Evolutionary conservation across 225 moss, liverwort and hornwort genomes (phyloP).

Genomic region (Neckera pumila): DNA sequence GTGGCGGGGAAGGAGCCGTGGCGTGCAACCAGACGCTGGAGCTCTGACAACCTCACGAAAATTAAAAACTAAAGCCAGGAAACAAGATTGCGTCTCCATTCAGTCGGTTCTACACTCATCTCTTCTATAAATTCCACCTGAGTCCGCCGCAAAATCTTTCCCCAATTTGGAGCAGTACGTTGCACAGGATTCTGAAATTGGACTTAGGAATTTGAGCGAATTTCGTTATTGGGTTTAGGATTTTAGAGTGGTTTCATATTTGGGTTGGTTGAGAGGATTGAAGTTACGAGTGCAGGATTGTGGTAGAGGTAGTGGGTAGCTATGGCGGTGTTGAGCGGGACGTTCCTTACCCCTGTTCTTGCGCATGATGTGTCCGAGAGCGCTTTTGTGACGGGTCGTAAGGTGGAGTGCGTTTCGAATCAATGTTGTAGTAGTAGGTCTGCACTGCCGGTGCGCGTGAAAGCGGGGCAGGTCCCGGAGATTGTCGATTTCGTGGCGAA

Average conservation of each 20-base stretch:
- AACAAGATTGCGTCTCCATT: not conserved
- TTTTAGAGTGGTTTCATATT: not conserved
- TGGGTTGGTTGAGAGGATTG: not conserved
- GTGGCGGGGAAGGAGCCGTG: conserved; percentile 17
- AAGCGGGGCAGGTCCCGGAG: not conserved
- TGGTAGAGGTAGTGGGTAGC: not conserved
- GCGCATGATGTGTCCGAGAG: conserved; percentile 23
- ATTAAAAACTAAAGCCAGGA: not conserved
- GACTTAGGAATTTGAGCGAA: not conserved
- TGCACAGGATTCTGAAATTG: not conserved
- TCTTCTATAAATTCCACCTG: not conserved
- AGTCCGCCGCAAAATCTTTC: not conserved
- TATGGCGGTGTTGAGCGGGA: conserved; percentile 26
- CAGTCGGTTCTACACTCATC: not conserved
- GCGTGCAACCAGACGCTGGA: not conserved
- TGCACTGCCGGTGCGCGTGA: conserved; percentile 5
- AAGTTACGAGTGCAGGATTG: not conserved
- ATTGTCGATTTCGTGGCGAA: not conserved
- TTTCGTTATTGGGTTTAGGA: not conserved
- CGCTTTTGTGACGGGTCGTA: conserved; percentile 21
- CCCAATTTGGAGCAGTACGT: not conserved
- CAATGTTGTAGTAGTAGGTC: not conserved
- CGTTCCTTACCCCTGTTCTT: conserved; percentile 11
- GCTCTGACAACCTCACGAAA: not conserved
- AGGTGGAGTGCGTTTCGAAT: conserved; percentile 2